These are phyloP conservation scores for Zygosaccharomyces sapae DNA, from an alignment of 1,139 yeast species.

Conservation along the genomic window DNA sequence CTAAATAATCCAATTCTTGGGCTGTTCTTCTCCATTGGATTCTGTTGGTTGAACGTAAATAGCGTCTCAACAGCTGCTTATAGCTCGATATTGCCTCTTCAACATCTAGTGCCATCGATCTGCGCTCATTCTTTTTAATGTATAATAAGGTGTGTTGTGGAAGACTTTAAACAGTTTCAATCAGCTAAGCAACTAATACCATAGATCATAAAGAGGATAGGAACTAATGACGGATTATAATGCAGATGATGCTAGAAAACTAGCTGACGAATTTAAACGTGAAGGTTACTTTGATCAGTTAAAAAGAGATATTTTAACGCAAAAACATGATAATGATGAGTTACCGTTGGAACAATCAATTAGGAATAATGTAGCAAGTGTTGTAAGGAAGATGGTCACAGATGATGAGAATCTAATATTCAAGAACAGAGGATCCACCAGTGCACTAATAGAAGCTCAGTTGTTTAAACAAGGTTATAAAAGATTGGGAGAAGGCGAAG, in stretches of 20 bases:
- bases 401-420: constrained; percentile 32
- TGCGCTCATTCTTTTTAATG: background rate
- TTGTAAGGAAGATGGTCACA: constrained; percentile 28
- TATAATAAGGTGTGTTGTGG: background rate
- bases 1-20: background rate
- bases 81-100: background rate
- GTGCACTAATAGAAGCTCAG: constrained; percentile 34
- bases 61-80: background rate
- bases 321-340: constrained; percentile 6
- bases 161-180: background rate
- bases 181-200: background rate
- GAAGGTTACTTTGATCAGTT: constrained; percentile 34
- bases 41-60: background rate
- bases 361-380: constrained; percentile 20
- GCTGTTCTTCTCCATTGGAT: background rate
- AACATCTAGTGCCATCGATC: background rate
- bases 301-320: constrained; percentile 26
- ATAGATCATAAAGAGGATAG: background rate
- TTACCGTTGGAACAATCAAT: constrained; percentile 24
- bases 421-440: constrained; percentile 35
- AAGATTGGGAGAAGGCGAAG: constrained; percentile 19
- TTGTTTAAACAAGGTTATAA: constrained; percentile 30
- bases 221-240: constrained; percentile 2
- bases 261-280: constrained; percentile 32
- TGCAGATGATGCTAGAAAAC: constrained; percentile 27